Conservation (phyloP, 768 basidiomycete genomes). For the Trametes elegans region DNA sequence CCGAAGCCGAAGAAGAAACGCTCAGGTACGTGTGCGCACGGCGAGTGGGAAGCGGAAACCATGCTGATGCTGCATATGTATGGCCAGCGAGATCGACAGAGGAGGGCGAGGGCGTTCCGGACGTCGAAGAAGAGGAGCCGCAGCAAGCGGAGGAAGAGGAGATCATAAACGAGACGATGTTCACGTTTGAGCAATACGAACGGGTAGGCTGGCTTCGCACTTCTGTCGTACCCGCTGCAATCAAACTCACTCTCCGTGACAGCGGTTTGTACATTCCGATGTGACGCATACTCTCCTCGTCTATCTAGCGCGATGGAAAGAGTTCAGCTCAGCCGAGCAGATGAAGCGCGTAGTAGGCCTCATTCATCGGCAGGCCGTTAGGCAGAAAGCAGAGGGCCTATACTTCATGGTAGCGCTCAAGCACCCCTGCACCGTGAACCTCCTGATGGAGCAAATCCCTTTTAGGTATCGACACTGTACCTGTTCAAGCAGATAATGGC, state of each 20-base stretch:
- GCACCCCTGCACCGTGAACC: too few relatives aligned
- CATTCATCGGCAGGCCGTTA: constrained; percentile 88
- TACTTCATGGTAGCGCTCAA: constrained; percentile 80
- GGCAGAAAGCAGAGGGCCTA: constrained; percentile 88
- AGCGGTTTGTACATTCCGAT: constrained; percentile 91
- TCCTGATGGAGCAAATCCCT: too few relatives aligned
- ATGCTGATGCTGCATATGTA: constrained; percentile 7
- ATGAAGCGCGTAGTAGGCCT: constrained; percentile 89
- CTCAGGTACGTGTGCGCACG: constrained; percentile 33
- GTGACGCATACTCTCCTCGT: constrained; percentile 80
- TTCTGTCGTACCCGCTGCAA: background rate
- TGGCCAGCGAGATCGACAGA: constrained; percentile 38
- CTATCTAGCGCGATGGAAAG: constrained; percentile 82
- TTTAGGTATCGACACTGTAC: constrained; percentile 82
- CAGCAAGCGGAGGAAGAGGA: constrained; percentile 55
- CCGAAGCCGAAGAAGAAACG: constrained; percentile 43
- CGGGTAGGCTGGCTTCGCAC: constrained; percentile 49
- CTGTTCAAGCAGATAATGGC: constrained; percentile 87
- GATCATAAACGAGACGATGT: constrained; percentile 77
- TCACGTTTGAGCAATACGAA: constrained; percentile 91
- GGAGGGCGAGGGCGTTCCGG: constrained; percentile 64
- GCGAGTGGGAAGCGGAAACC: constrained; percentile 1
- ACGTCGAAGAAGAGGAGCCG: constrained; percentile 68
- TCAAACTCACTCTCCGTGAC: constrained; percentile 17
- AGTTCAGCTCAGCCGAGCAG: constrained; percentile 74